Evolutionary conservation across 129 eudicot species (phyloP), one percentile per base, ranked within the genome.

Genomic region (Centrapalus pauciflorus): DNA sequence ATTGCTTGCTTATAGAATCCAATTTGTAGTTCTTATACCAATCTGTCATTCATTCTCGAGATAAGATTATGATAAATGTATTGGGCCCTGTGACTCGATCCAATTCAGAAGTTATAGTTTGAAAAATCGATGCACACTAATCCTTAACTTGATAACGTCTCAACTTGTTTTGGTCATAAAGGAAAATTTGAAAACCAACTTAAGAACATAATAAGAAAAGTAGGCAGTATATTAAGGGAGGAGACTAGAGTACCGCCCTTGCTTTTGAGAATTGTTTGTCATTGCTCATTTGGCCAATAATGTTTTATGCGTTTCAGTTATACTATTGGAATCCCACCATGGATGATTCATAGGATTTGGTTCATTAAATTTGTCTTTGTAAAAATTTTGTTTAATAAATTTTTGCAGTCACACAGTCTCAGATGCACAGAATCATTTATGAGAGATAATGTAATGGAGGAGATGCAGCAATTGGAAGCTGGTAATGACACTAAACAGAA

Each of bases 391-490:
- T 35, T 19, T 70, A 13, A 3, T 49, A 20, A 11, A 26, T 61
- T 5, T 33, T 62, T 61, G 72, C 86, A 89, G 97, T 82, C 95
- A 17, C 99, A 94, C 60, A 82, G 97, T 59, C 73, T 81, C 26
- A 80, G 94, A 20, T 94, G 99, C 80, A 94, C 94, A 4, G 99
- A 94, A 77, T 94, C 97, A 14, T 94, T 94, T 74, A 89, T 86
- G 99, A 81, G 82, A 73, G 99, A 94, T 25, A 89, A 94, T 79
- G 99, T 94, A 8, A 61, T 82, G 83, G 93, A 48, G 54, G 95
- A 89, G 80, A 66, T 94, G 79, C 77, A 77, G 45, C 97, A 82
- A 5, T 16, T 82, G 75, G 82, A 78, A 55, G 78, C 96, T n/a
- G 76, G 74, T 67, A 87, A 82, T 29, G 88, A 73, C 52, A 82